Base-by-base conservation (phyloP, 2,329 filamentous ascomycete genomes). In the Sporothrix pallida region DNA sequence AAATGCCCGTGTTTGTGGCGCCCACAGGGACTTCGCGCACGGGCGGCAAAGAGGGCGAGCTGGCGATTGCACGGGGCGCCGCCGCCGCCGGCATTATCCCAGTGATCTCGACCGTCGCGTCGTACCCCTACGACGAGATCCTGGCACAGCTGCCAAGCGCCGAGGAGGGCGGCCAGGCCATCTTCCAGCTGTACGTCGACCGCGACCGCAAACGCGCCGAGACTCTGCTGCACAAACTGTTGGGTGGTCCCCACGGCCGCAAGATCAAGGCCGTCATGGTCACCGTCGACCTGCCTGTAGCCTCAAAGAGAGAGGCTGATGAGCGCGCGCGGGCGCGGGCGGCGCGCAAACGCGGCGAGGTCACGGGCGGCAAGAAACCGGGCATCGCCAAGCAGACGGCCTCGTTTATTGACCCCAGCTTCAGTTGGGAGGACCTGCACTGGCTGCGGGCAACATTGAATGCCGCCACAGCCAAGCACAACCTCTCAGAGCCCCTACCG, bases 221-320 rank as follows among this genome's bases (percentile, higher is more conserved):
- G 10, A 23, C 23, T 1, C 26, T 76, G 17, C 73, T 74, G 37
- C 70, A 58, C 74, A 72, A 74, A 46, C 58, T 75, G 58, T 58
- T 77, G 15, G 50, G 31, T 2, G 73, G 78, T 76, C 65, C 60
- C 12, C 72, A 72, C 17, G 71, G 71, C 92, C 71, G 54, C 79
- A 79, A 79, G 17, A 72, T 77, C 42, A 74, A 73, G 54, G 83
- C 81, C n/a, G 76, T 84, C 9, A 80, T 88, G 71, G 84, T 89
- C 26, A 89, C 87, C 0, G 87, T 88, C 4, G 87, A 89, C 72
- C 85, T 87, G 0, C 87, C 87, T 0, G 87, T 87, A 26, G 83
- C 86, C 0, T 87, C 87, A 0, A 87, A 89, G 77, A 85, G 88
- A 17, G 87, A 89, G 75, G 86, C 86, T 1, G 87, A 89, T 74